Evolutionary conservation across 805 yeast species (phyloP).

Genomic region (Cyberlindnera xylosilytica): DNA sequence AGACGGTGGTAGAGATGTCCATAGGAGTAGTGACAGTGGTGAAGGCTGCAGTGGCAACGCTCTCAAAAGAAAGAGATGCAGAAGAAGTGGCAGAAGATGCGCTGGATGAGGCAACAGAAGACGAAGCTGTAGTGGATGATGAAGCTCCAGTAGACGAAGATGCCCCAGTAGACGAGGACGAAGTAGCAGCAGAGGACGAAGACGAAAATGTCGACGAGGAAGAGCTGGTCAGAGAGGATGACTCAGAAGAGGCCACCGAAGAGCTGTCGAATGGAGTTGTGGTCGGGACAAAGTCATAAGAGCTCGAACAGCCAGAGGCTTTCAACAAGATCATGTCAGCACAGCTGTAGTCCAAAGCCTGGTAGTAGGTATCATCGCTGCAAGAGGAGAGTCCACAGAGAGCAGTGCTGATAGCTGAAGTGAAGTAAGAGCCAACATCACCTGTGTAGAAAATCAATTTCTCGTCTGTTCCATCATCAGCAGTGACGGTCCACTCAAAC

Average conservation of each 20-base stretch:
- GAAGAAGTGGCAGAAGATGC: too few relatives aligned
- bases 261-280: neutral
- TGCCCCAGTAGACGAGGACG: neutral
- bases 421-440: neutral
- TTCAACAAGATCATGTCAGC: neutral
- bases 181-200: neutral
- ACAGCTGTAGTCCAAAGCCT: neutral
- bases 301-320: neutral
- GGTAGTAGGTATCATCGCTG: neutral
- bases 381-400: neutral
- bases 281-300: neutral
- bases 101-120: neutral
- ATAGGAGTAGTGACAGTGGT: too few relatives aligned
- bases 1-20: too few relatives aligned
- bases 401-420: neutral
- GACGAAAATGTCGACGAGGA: neutral
- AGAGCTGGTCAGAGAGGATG: neutral
- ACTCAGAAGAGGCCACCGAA: neutral
- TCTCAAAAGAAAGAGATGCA: too few relatives aligned
- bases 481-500: constrained; percentile 7
- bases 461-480: neutral
- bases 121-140: too few relatives aligned
- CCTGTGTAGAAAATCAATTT: neutral
- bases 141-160: constrained; percentile 8
- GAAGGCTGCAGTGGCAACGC: too few relatives aligned